Conservation (phyloP, 305 asterid genomes). For the Fraxinus platypoda region DNA sequence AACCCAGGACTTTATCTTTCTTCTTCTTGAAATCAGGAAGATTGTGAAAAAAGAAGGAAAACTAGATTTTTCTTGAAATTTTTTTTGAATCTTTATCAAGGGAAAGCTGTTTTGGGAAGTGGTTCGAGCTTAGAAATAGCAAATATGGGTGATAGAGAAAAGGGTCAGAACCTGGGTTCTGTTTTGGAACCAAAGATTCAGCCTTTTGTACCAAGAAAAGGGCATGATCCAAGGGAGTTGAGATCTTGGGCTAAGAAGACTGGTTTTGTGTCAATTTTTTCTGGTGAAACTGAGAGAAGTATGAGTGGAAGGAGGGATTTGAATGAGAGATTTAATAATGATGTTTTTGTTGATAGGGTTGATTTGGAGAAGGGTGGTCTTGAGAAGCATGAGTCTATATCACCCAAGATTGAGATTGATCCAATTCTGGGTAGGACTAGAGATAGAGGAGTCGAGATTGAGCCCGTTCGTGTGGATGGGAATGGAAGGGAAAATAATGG, state of each 20-base stretch:
- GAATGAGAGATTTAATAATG: slow-evolving; percentile 27
- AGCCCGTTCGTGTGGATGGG: slow-evolving; percentile 38
- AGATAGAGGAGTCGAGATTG: slow-evolving; percentile 62
- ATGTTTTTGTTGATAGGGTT: slow-evolving; percentile 36
- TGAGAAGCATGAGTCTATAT: slow-evolving; percentile 54
- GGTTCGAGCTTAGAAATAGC: slow-evolving; percentile 58
- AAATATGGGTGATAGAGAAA: slow-evolving; percentile 40
- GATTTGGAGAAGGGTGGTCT: slow-evolving; percentile 70
- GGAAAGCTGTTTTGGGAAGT: slow-evolving; percentile 60
- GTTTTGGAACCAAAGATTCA: slow-evolving; percentile 56
- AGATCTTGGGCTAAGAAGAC: slow-evolving; percentile 98
- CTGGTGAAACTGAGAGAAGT: slow-evolving; percentile 66
- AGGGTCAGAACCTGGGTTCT: slow-evolving; percentile 50
- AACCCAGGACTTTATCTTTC: slow-evolving; percentile 4
- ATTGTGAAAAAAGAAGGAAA: slow-evolving; percentile 9
- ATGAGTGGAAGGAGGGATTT: slow-evolving; percentile 43
- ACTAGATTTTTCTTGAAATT: slow-evolving; percentile 1
- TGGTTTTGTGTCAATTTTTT: slow-evolving; percentile 82
- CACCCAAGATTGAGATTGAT: slow-evolving; percentile 85
- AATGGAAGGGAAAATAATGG: slow-evolving; percentile 36
- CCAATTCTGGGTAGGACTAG: slow-evolving; percentile 78
- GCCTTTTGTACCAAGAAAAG: slow-evolving; percentile 69
- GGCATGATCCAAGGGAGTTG: slow-evolving; percentile 79
- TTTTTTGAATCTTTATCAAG: slow-evolving; percentile 33
- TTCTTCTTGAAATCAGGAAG: slow-evolving; percentile 11